A percentile compares a stretch with the other conserved stretches of the same genome.
phyloP scores from a whole-genome alignment of 2,329 filamentous ascomycete genomes.

The Davidsoniella virescens region DNA sequence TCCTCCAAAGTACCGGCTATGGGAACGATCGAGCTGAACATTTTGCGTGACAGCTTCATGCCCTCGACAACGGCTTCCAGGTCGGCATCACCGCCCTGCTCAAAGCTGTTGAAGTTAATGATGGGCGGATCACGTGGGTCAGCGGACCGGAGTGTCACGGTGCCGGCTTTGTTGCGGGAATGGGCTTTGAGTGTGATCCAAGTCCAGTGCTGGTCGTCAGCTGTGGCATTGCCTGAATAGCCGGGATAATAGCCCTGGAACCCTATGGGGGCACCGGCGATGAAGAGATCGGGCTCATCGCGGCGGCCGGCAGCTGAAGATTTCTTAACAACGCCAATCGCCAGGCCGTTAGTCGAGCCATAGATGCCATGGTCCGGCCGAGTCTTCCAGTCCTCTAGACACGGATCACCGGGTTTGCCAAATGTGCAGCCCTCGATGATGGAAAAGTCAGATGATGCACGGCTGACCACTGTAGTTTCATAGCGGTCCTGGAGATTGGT shows the following conservation, averaged over 20 bases:
- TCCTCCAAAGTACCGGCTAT: conserved; percentile 3
- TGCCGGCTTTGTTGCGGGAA: conserved; percentile 41
- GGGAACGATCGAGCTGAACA: conserved; percentile 15
- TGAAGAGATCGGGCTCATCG: conserved; percentile 33
- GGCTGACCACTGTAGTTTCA: conserved; percentile 23
- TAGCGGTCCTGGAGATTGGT: conserved; percentile 31
- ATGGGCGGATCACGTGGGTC: conserved; percentile 46
- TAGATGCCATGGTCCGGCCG: conserved; percentile 5
- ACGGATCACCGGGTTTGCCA: conserved; percentile 9
- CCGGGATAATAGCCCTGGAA: conserved; percentile 41
- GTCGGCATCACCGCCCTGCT: conserved; percentile 29
- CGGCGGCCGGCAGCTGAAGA: background rate
- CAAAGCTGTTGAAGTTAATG: conserved; percentile 44
- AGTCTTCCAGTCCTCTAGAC: background rate
- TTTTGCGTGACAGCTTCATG: conserved; percentile 18
- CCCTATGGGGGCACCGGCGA: conserved; percentile 36
- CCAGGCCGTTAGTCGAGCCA: conserved; percentile 9
- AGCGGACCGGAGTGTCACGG: conserved; percentile 41
- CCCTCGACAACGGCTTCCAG: conserved; percentile 23
- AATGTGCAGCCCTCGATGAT: conserved; percentile 2
- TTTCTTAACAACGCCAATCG: conserved; percentile 13
- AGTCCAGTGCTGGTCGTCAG: conserved; percentile 25
- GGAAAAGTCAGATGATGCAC: background rate
- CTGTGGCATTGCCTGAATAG: conserved; percentile 29
- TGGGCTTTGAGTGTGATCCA: conserved; percentile 34